Conservation (phyloP, 352 stramenopile genomes). For the Globisporangium heterothallicum region DNA sequence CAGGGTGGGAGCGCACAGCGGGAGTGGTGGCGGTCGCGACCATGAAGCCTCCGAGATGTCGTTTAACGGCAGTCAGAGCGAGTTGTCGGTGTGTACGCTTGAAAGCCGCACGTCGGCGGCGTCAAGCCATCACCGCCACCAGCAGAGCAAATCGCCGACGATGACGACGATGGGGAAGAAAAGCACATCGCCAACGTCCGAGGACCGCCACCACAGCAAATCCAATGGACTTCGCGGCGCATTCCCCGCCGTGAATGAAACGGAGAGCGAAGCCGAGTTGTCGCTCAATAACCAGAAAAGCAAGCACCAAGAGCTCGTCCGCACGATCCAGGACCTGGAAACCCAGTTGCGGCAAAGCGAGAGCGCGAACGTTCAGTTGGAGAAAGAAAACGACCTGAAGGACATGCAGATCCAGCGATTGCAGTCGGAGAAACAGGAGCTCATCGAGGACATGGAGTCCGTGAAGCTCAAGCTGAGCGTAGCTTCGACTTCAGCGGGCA, state of each 20-base stretch:
- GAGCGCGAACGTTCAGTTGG: slow-evolving; percentile 45
- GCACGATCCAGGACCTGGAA: slow-evolving; percentile 44
- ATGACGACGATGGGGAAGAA: slow-evolving; percentile 12
- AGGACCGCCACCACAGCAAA: slow-evolving; percentile 11
- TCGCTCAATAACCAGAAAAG: slow-evolving; percentile 10
- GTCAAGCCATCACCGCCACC: slow-evolving; percentile 20
- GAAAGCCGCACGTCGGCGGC: slow-evolving; percentile 46
- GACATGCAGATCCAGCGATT: slow-evolving; percentile 41
- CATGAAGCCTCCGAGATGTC: slow-evolving; percentile 34
- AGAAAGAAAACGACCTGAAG: slow-evolving; percentile 42
- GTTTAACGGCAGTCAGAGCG: slow-evolving; percentile 49
- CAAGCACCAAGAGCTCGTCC: slow-evolving; percentile 39
- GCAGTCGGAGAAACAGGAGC: slow-evolving; percentile 27
- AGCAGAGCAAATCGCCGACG: slow-evolving; percentile 8
- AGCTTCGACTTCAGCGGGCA: neutral
- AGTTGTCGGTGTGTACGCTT: slow-evolving; percentile 57
- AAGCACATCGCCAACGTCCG: too few relatives aligned
- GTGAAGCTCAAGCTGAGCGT: slow-evolving; percentile 8
- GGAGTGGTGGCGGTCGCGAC: slow-evolving; percentile 3
- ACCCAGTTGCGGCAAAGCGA: slow-evolving; percentile 49
- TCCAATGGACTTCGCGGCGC: slow-evolving; percentile 7
- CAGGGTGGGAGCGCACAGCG: slow-evolving; percentile 22
- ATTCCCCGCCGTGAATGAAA: slow-evolving; percentile 7
- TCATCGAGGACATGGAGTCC: slow-evolving; percentile 19
- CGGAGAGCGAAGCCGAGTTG: slow-evolving; percentile 8